Base-by-base conservation (phyloP, 2,329 filamentous ascomycete species). In the Phaeophleospora eucalypticola region DNA sequence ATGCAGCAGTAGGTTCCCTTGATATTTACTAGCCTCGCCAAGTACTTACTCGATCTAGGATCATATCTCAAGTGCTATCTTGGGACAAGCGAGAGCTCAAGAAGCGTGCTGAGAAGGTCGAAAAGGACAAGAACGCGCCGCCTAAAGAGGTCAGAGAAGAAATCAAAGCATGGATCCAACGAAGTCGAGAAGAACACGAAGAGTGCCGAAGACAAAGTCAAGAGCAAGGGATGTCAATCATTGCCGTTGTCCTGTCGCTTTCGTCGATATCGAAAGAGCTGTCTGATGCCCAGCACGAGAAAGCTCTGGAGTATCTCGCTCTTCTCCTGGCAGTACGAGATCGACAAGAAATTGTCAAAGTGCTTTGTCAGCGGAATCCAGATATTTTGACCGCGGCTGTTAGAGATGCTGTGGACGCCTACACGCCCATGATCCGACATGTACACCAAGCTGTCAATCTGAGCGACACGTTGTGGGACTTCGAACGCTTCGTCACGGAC, bases 1-100 rank as follows among this genome's bases (percentile, higher is more conserved):
- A 65, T 93, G 54, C 87, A 91, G 65, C 74, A 77, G 68, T 73
- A 60, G 24, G 65, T 29, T 12, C 7, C 24, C 24, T 12, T 29
- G 24, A 35, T 35, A 35, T 35, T 16, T 1, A 15, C 32, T 34
- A 8, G 2, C 3, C n/a, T 6, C 12, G 14, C 17, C 3, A 18
- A 32, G 15, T 19, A n/a, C 19, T 24, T 32, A 20, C 21, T 20
- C 10, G 6, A 15, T 2, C 39, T 61, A 84, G 83, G 36, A 89
- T 93, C 52, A 82, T 91, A 17, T 85, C 81, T 0, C 78, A 85
- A 3, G 81, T 89, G 0, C 67, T 90, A 9, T 76, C 79, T 4
- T 89, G 84, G 83, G 87, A 93, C 58, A 79, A 80, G 4, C 71
- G 74, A 32, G 85, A 88, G 52, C 84, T 89, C 51, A 80, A 80